Percentiles rank a stretch among this genome's conserved stretches.
Evolutionary conservation across 495 filamentous ascomycete genomes (phyloP).

Genomic region (Penicillium roqueforti): DNA sequence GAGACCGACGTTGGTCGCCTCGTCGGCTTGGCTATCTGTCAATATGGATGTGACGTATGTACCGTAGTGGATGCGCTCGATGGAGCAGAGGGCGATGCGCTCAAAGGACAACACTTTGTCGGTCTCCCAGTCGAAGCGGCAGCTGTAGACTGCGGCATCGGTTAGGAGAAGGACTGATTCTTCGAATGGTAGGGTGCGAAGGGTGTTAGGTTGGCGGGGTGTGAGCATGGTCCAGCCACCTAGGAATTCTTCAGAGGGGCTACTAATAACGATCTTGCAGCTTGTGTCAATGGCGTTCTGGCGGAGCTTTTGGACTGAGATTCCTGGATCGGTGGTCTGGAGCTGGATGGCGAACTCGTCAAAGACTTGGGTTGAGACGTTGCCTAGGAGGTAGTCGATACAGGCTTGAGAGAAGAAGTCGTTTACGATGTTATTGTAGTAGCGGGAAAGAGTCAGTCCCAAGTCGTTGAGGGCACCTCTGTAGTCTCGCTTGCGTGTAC

Average conservation of each 20-base stretch:
- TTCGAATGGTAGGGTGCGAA: conserved; percentile 66
- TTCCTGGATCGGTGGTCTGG: conserved; percentile 80
- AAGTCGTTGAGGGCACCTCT: conserved; percentile 91
- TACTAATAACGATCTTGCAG: conserved; percentile 76
- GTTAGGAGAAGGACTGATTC: conserved; percentile 85
- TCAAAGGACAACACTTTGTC: conserved; percentile 91
- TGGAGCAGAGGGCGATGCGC: conserved; percentile 69
- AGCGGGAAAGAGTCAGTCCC: conserved; percentile 71
- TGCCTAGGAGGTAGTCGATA: conserved; percentile 92
- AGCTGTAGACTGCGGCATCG: conserved; percentile 76
- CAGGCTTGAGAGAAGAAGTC: conserved; percentile 94
- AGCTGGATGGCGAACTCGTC: conserved; percentile 87
- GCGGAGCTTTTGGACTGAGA: conserved; percentile 76
- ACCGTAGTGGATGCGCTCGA: conserved; percentile 67
- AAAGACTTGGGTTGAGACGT: conserved; percentile 76
- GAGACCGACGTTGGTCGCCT: conserved; percentile 75
- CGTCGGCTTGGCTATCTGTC: conserved; percentile 66
- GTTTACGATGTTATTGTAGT: conserved; percentile 78
- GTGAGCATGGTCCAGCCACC: conserved; percentile 79
- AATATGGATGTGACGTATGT: conserved; percentile 87
- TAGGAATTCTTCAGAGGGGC: conserved; percentile 75
- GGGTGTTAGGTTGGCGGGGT: conserved; percentile 60
- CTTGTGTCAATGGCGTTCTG: conserved; percentile 85
- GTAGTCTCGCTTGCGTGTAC: conserved; percentile 84
- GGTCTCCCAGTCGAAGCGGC: conserved; percentile 85